These are phyloP conservation scores for Croton laevigatus DNA, from an alignment of 441 rosid genomes.

Conservation along the genomic window DNA sequence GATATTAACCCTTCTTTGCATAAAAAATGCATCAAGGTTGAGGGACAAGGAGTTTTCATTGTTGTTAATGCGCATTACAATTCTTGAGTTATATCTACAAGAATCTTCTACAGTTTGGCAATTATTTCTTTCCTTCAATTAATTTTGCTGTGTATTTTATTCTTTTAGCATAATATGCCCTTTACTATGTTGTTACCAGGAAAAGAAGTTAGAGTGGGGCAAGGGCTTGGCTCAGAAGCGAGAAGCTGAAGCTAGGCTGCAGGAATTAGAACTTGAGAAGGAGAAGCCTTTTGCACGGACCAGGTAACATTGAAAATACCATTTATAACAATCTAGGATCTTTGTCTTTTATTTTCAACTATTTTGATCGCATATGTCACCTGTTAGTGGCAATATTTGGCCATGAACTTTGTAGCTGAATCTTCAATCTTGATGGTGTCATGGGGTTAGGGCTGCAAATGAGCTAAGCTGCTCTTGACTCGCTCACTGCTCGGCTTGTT, in stretches of 20 bases:
- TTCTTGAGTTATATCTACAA: not conserved
- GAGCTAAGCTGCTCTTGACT: no score
- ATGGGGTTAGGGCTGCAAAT: no score
- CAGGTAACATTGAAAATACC: slow-evolving; percentile 41
- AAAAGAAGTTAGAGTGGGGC: slow-evolving; percentile 87
- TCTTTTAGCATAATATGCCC: not conserved
- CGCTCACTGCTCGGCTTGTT: no score
- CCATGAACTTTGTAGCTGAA: no score
- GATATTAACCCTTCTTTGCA: not conserved
- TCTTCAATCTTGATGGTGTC: no score
- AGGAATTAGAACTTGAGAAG: slow-evolving; percentile 80
- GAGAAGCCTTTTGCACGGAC: slow-evolving; percentile 90
- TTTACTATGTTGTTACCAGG: slow-evolving; percentile 38
- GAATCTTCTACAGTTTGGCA: not conserved
- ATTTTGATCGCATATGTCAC: no score
- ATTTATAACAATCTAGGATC: not conserved
- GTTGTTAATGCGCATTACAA: not conserved
- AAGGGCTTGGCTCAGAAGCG: slow-evolving; percentile 95
- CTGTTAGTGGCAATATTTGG: no score
- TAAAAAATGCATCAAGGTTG: not conserved
- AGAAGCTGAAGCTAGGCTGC: slow-evolving; percentile 71
- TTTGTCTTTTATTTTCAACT: no score
- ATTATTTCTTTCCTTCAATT: not conserved
- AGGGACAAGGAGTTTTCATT: not conserved
- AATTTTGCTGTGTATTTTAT: not conserved